Evolutionary conservation across 2,329 filamentous ascomycete species (phyloP), one percentile per base, ranked within the genome.

Genomic region (Epichloe amarillans): DNA sequence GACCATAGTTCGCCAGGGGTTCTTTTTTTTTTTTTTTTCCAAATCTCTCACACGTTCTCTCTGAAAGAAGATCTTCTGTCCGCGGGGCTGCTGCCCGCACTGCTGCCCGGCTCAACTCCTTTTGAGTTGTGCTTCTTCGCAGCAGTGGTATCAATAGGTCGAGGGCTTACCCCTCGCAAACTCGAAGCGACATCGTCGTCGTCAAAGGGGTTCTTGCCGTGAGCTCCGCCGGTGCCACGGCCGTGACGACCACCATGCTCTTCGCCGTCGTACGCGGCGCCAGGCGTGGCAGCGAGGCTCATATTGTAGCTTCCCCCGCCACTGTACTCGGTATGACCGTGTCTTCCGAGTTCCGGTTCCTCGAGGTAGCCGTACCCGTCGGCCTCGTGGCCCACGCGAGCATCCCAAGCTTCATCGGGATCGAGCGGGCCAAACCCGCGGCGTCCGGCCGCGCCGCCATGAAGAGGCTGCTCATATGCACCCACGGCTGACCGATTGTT

Each of bases 341-440:
- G 65, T 49, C 62, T 41, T 68, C 83, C 83, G 5, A 88, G 70
- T 66, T 89, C 86, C 61, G 86, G 80, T 68, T 88, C 85, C 63
- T 91, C 87, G 61, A 87, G 84, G 65, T 87, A 87, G 21, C 77
- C 78, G 62, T 83, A 82, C 12, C 67, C 69, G 61, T 84, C 82
- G 17, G 83, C 79, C 65, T 90, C 86, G 58, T 81, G 75, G 52
- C 85, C 86, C 4, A 94, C 86, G 53, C 86, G 74, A 55, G 86
- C 69, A 68, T 93, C 87, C 88, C 88, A 95, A 2, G 87, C 86
- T 61, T 90, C 86, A 63, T 94, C 88, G 1, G 86, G 86, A 61
- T 93, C 88, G 44, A 88, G 75, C 4, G 81, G 73, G 2, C 82
- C 80, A 64, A 85, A 83, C 21, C 80, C 80, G 50, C 77, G 67